Evolutionary conservation across 208 protist genomes (phyloP).

Genomic region (Leishmania gerbilli): DNA sequence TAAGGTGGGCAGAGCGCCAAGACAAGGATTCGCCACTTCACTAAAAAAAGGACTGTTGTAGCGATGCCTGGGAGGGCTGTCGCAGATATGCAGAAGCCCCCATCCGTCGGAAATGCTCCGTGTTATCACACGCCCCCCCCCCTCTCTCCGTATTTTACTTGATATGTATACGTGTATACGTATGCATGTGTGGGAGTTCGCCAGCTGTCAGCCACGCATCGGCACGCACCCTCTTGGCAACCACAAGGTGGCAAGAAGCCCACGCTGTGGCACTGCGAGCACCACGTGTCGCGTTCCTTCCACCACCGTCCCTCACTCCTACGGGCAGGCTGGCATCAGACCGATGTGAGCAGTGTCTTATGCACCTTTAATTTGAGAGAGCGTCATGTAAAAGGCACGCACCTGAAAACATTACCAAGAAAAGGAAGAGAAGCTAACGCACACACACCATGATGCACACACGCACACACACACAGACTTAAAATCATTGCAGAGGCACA

Average conservation of each 20-base stretch:
- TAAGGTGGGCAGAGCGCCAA: neutral
- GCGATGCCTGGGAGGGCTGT: neutral
- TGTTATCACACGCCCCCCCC: neutral
- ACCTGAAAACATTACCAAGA: neutral
- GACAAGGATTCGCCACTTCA: neutral
- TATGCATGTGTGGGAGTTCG: neutral
- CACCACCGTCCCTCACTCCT: neutral
- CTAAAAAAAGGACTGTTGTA: neutral
- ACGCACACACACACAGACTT: neutral
- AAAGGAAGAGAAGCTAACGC: neutral
- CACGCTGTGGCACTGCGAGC: neutral
- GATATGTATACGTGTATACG: neutral
- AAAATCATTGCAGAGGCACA: constrained; percentile 1
- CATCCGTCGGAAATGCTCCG: neutral
- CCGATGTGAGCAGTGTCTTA: neutral
- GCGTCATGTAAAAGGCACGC: neutral
- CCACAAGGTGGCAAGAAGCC: neutral
- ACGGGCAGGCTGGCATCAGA: neutral
- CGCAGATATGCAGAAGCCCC: too few species aligned
- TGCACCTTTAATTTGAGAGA: neutral
- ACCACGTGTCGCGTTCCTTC: neutral
- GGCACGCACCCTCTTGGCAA: neutral
- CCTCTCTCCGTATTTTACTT: neutral
- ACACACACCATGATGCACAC: neutral
- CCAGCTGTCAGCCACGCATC: neutral